Base-by-base conservation (phyloP, 176 grass and related monocot genomes). In the Carex kokanica region DNA sequence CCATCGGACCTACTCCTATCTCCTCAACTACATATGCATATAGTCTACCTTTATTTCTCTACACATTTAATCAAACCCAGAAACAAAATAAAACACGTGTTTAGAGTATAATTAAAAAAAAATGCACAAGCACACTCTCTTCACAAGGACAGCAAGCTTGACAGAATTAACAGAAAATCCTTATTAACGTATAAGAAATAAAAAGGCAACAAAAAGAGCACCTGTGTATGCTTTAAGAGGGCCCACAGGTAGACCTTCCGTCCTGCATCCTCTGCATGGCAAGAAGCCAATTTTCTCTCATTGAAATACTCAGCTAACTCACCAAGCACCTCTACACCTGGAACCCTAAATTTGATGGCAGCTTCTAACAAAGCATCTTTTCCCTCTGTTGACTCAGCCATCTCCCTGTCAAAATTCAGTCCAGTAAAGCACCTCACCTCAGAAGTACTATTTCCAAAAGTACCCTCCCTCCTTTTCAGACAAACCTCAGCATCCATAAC, bases 231-330 rank as follows among this genome's bases (percentile, higher is more conserved):
- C 89, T 93, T 98, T 60, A 98, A 63, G 21, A 98, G 66, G 85
- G 88, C 88, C 93, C 96, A 98, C 85, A 98, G 87, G 74, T 95
- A 98, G 53, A 98, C 86, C 79, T 93, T 95, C 17, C 81, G 89
- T 73, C 91, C 93, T 77, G 90, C 92, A 66, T 93, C 96, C 92
- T 98, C 93, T 80, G 93, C 93, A 89, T 94, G 91, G 7, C 84
- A 74, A 87, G 86, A 67, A 53, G 93, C 89, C 81, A 87, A 90
- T 70, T 98, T 95, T 84, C 93, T 90, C 82, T 91, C 91, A 74
- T 98, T 98, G 84, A 89, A 98, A 80, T 98, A 81, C 87, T 87
- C 90, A 78, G 91, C 91, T 84, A 94, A 84, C 64, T 90, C 93
- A 27, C 78, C 73, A 58, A 98, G 87, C 67, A 52, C 65, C 65